Evolutionary conservation across 805 yeast species (phyloP).

Genomic region (Yamadazyma endophytica): DNA sequence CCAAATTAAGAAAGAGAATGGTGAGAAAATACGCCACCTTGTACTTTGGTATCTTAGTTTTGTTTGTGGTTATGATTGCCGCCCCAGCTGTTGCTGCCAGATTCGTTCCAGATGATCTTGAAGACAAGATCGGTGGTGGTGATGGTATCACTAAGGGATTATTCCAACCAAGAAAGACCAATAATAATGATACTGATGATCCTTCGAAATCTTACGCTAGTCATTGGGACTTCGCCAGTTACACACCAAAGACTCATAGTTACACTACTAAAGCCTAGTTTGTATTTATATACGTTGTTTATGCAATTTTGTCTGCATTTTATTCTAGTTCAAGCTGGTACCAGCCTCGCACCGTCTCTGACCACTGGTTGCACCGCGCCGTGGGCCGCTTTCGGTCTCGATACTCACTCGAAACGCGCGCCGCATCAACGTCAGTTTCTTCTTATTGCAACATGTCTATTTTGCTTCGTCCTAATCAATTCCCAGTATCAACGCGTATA

Average conservation of each 20-base stretch:
- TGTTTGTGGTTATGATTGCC: constrained; percentile 73
- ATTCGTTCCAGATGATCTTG: constrained; percentile 38
- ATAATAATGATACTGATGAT: constrained; percentile 79
- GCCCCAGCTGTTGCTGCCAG: constrained; percentile 89
- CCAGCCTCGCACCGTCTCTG: too few relatives aligned
- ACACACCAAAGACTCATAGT: constrained; percentile 45
- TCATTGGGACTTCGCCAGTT: constrained; percentile 21
- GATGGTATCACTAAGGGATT: constrained; percentile 49
- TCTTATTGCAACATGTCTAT: constrained; percentile 8
- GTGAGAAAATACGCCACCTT: constrained; percentile 86
- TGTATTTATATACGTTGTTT: constrained; percentile 3
- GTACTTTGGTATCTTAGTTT: constrained; percentile 63
- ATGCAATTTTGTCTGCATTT: constrained; percentile 2
- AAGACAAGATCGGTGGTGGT: constrained; percentile 17
- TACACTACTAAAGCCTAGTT: constrained; percentile 53
- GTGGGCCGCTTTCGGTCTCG: too few relatives aligned
- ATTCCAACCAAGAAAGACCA: constrained; percentile 82
- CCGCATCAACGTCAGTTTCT: too few relatives aligned
- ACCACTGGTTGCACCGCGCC: too few relatives aligned
- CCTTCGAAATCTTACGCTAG: constrained; percentile 39
- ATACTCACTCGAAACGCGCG: too few relatives aligned
- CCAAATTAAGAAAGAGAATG: constrained; percentile 95
- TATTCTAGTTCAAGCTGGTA: too few relatives aligned
- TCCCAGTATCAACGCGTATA: constrained; percentile 48
- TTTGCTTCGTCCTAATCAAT: constrained; percentile 12